Percentiles rank a stretch among this genome's conserved stretches.
Evolutionary conservation across 495 filamentous ascomycete species (phyloP).

Genomic region (Hypoxylon trugodes): DNA sequence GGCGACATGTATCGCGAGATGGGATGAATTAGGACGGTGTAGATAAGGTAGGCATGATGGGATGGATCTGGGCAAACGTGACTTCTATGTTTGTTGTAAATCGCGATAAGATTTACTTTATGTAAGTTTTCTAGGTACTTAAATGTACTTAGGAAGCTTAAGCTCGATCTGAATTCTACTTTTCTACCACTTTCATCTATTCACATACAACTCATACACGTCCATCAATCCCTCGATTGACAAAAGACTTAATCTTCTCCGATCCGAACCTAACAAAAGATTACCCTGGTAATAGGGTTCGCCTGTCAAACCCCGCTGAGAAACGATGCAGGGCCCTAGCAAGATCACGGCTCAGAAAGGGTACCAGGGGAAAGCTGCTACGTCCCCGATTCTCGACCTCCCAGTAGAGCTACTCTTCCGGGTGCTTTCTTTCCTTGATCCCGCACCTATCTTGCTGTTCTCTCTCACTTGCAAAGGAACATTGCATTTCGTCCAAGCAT

Average conservation of each 20-base stretch:
- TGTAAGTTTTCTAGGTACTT: too few species aligned
- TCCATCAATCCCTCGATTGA: too few species aligned
- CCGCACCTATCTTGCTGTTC: not conserved
- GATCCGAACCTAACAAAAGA: not conserved
- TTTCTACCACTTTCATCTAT: not conserved
- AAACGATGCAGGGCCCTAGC: not conserved
- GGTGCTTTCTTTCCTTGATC: conserved; percentile 13
- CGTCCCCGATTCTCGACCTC: conserved; percentile 11
- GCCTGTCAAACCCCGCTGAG: too few species aligned
- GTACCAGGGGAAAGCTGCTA: not conserved
- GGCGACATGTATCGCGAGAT: too few species aligned
- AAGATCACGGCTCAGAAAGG: not conserved
- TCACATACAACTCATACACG: not conserved
- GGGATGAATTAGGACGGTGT: too few species aligned
- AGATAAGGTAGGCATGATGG: too few species aligned
- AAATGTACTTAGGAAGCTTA: too few species aligned
- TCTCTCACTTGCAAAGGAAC: conserved; percentile 21
- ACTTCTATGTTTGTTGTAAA: too few species aligned
- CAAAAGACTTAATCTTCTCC: not conserved
- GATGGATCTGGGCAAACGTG: too few species aligned
- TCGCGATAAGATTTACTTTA: too few species aligned
- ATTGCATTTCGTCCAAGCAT: not conserved
- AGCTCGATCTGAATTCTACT: too few species aligned
- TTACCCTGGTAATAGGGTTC: too few species aligned
- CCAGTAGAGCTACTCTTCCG: conserved; percentile 9